Evolutionary conservation across 495 filamentous ascomycete genomes (phyloP).

Genomic region (Clavariopsis aquatica): DNA sequence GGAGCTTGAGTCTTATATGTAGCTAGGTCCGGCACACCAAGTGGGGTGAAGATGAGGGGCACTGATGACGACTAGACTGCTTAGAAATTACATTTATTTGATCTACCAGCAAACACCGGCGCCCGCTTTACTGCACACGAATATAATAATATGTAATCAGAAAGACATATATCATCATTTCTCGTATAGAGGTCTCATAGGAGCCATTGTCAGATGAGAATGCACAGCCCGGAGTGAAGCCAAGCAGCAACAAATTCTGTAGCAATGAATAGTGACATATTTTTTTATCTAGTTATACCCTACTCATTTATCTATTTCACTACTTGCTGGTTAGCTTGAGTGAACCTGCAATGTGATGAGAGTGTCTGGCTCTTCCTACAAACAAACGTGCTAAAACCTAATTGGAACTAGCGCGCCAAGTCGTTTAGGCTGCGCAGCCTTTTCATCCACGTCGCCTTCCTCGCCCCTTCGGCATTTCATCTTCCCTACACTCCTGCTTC

Average conservation of each 20-base stretch:
- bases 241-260: too few relatives aligned
- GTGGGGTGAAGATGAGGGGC: slow-evolving; percentile 24
- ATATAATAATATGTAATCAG: neutral
- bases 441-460: neutral
- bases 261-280: too few relatives aligned
- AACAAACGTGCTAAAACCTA: neutral
- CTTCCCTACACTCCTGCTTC: neutral
- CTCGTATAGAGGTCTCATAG: neutral
- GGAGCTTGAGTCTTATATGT: slow-evolving; percentile 4
- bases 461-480: too few relatives aligned
- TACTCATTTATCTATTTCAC: too few relatives aligned
- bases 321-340: neutral
- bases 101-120: neutral
- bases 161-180: neutral
- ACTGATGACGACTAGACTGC: slow-evolving; percentile 24
- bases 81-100: slow-evolving; percentile 23
- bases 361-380: neutral
- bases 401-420: neutral
- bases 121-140: too few relatives aligned
- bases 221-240: neutral
- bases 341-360: neutral
- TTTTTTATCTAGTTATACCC: too few relatives aligned
- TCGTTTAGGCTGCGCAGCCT: neutral
- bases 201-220: neutral
- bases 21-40: neutral